Evolutionary conservation across 306 rosid genomes (phyloP), one percentile per base, ranked within the genome.

Genomic region (Cajanus cajan): DNA sequence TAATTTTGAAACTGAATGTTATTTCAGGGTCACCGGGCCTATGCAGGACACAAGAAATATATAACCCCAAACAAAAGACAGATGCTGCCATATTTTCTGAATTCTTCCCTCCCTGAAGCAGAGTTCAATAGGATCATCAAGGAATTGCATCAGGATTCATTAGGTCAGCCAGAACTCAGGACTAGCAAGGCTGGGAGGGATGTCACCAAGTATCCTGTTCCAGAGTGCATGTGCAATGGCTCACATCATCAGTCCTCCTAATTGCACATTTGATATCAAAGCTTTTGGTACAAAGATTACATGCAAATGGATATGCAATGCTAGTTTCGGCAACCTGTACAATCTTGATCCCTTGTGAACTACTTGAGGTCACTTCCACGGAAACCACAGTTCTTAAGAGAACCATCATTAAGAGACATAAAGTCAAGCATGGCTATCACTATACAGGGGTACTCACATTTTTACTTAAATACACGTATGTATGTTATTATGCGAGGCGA

Each of bases 1-100:
- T 74, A 61, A 45, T 33, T 45, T 19, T 78, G 47, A 22, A 67
- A 44, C 34, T n/a, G 7, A 43, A 58, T 47, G 78, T 47, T 71
- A 61, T 68, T 87, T 28, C 92, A 93, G 99, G 99, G 99, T 74
- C 97, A 93, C 67, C 80, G 99, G 48, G 99, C 98, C 19, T 95
- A 86, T 72, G 96, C 93, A 16, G 99, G 99, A 33, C 97, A 95
- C 90, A 95, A 88, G 87, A 95, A 93, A 83, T 93, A 90, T 64
- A 92, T 95, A 87, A 93, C 99, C 31, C 98, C 98, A 68, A 90
- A 95, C 86, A 95, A 95, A 81, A 87, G 99, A 66, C 96, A 95
- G 18, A 93, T 95, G 98, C 96, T 91, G 4, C 92, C 94, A 1
- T 85, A 90, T 84, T 93, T 95, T 78, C 70, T 95, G 76, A 83